A percentile compares a stretch with the other conserved stretches of the same genome.
Evolutionary conservation across 1,284 basidiomycete species (phyloP).

Genomic region (Ceratobasidium papillatum): DNA sequence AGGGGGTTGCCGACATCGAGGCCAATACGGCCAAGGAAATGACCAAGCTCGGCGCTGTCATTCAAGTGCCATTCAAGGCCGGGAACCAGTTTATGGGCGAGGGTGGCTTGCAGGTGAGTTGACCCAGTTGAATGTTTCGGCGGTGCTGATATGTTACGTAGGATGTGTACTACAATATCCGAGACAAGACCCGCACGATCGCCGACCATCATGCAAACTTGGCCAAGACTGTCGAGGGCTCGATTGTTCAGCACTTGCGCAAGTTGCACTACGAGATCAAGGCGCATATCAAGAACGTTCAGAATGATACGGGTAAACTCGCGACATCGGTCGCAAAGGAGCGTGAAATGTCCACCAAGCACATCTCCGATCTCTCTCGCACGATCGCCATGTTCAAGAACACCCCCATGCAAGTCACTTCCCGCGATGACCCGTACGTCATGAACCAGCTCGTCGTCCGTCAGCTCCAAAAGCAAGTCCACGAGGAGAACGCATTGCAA

Average conservation of each 20-base stretch:
- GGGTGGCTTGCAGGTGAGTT: constrained; percentile 77
- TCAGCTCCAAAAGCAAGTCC: constrained; percentile 93
- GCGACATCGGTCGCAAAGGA: constrained; percentile 94
- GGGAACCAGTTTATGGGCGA: constrained; percentile 97
- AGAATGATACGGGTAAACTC: constrained; percentile 96
- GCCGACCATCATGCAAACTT: constrained; percentile 98
- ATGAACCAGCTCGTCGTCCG: constrained; percentile 82
- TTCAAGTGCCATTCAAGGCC: constrained; percentile 95
- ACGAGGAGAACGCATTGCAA: constrained; percentile 97
- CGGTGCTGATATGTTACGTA: constrained; percentile 51
- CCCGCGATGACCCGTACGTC: constrained; percentile 85
- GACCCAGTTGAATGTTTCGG: neutral
- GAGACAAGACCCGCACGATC: constrained; percentile 93
- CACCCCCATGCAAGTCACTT: constrained; percentile 87
- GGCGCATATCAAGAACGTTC: constrained; percentile 98
- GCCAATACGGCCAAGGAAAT: constrained; percentile 95
- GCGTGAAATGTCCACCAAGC: constrained; percentile 87
- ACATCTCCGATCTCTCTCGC: constrained; percentile 88
- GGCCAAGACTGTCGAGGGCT: constrained; percentile 94
- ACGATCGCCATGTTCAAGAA: constrained; percentile 94
- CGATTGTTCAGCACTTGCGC: constrained; percentile 97
- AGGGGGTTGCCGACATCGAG: constrained; percentile 94
- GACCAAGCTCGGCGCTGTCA: constrained; percentile 94
- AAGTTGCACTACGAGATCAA: constrained; percentile 96
- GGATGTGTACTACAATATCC: constrained; percentile 93